A percentile compares a stretch with the other conserved stretches of the same genome.
Conservation (phyloP, 495 filamentous ascomycete species). For the Penicillium macrosclerotiorum region DNA sequence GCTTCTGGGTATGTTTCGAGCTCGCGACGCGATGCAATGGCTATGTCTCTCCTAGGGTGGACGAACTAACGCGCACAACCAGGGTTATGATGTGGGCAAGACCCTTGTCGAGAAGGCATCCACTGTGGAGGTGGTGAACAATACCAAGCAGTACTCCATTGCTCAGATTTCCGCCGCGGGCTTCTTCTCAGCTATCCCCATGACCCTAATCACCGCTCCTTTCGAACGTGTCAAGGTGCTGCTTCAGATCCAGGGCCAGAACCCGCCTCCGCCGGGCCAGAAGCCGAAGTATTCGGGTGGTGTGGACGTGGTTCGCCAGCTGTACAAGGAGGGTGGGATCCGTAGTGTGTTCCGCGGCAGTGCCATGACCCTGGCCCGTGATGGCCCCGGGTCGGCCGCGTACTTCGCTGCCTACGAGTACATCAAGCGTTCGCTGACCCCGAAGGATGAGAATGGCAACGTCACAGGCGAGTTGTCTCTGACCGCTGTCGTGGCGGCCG, state of each 20-base stretch:
- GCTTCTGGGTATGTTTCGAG: conserved; percentile 67
- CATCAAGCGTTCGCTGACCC: conserved; percentile 85
- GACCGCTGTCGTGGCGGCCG: conserved; percentile 78
- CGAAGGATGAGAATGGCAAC: conserved; percentile 74
- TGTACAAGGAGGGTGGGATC: conserved; percentile 88
- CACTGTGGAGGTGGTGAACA: conserved; percentile 58
- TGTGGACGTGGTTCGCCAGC: conserved; percentile 88
- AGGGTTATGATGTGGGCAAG: conserved; percentile 96
- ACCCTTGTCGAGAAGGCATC: conserved; percentile 69
- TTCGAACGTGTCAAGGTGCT: conserved; percentile 99
- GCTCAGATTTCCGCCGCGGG: conserved; percentile 88
- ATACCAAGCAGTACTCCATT: conserved; percentile 66
- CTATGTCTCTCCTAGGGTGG: not conserved
- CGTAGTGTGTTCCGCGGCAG: conserved; percentile 88
- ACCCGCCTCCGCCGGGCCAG: conserved; percentile 76
- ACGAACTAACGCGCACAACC: conserved; percentile 18
- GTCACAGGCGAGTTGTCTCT: conserved; percentile 69
- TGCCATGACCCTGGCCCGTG: conserved; percentile 86
- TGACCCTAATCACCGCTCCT: conserved; percentile 95
- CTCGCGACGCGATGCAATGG: not conserved
- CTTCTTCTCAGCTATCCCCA: conserved; percentile 97
- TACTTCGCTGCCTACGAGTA: conserved; percentile 98
- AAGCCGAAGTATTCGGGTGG: conserved; percentile 92
- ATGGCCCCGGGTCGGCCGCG: conserved; percentile 87
- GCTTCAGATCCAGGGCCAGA: conserved; percentile 95